phyloP scores from a whole-genome alignment of 169 alveolate genomes.

The Perkinsus marinus region DNA sequence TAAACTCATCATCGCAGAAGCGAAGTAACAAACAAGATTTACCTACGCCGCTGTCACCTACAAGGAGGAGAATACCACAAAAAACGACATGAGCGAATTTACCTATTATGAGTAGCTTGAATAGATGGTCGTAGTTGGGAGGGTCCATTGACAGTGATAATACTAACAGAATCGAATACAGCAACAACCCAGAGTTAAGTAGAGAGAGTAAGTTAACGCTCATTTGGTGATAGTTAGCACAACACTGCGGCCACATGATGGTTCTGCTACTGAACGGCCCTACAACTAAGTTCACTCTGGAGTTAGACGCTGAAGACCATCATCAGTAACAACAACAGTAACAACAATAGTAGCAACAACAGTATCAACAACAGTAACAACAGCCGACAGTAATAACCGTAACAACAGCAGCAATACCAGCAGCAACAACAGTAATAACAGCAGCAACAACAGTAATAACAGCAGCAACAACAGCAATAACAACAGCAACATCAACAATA shows the following conservation, averaged over 20 bases:
- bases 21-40: conserved; percentile 57
- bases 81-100: background rate
- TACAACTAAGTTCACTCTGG: too few relatives aligned
- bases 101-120: conserved; percentile 72
- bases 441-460: background rate
- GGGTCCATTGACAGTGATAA: background rate
- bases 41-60: conserved; percentile 89
- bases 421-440: background rate
- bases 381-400: background rate
- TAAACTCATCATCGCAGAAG: conserved; percentile 69
- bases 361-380: too few relatives aligned
- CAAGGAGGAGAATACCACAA: too few relatives aligned
- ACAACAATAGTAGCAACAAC: too few relatives aligned
- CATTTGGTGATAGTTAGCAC: too few relatives aligned
- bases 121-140: conserved; percentile 52
- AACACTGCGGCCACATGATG: too few relatives aligned
- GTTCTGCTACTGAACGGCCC: too few relatives aligned
- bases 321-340: too few relatives aligned
- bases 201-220: too few relatives aligned
- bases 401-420: background rate
- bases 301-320: too few relatives aligned
- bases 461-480: background rate
- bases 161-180: too few relatives aligned
- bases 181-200: too few relatives aligned
- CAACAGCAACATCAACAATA: background rate